These are phyloP conservation scores for Choanephora cucurbitarum DNA, from an alignment of 371 early-diverging fungal species.

Conservation along the genomic window DNA sequence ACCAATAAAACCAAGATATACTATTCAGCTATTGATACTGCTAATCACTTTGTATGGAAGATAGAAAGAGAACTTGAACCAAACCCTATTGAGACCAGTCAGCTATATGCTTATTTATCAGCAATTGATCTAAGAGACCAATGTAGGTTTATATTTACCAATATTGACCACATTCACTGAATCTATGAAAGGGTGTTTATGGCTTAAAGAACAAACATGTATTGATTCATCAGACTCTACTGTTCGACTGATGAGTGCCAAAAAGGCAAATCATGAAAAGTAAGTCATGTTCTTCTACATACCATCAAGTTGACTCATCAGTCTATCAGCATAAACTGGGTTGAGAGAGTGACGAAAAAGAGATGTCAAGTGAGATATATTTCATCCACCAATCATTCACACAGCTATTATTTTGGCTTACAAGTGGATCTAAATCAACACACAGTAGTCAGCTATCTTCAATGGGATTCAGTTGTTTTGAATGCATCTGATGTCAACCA, in stretches of 20 bases:
- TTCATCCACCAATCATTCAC: conserved; percentile 1
- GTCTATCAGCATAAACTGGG: background rate
- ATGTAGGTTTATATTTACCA: conserved; percentile 9
- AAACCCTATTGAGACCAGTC: conserved; percentile 1
- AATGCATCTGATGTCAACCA: background rate
- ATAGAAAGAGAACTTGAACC: conserved; percentile 2
- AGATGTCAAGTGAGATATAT: conserved; percentile 13
- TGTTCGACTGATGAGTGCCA: conserved; percentile 13
- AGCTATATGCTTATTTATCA: conserved; percentile 3
- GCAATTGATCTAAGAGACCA: conserved; percentile 9
- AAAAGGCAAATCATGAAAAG: conserved; percentile 1
- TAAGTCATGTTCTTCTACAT: background rate
- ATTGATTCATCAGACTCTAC: conserved; percentile 1
- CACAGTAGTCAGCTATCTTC: conserved; percentile 30
- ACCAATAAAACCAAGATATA: background rate
- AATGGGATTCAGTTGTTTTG: conserved; percentile 8
- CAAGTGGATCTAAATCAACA: conserved; percentile 11
- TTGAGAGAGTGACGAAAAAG: conserved; percentile 7
- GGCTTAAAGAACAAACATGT: conserved; percentile 9
- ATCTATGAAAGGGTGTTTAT: conserved; percentile 27
- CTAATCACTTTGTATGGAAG: background rate
- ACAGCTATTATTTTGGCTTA: conserved; percentile 11
- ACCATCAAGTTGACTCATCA: too few relatives aligned
- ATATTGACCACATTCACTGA: too few relatives aligned
- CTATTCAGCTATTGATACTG: background rate